Evolutionary conservation across 768 basidiomycete species (phyloP), one percentile per base, ranked within the genome.

Genomic region (Podaxis pistillaris): DNA sequence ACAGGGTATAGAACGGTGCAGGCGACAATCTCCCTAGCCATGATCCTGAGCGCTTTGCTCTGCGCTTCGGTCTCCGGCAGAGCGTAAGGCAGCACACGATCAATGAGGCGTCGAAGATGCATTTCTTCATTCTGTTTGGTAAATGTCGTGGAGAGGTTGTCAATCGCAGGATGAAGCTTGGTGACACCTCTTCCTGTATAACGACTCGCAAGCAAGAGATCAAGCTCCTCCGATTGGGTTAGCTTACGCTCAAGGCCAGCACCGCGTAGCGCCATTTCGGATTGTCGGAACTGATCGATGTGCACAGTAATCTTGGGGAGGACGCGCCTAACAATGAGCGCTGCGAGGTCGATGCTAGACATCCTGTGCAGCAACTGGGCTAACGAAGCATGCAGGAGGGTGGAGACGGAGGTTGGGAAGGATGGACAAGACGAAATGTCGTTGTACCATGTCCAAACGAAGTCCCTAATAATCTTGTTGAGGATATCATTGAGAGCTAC

Each of bases 261-360:
- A 46, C 93, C 93, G 19, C 93, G 88, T 36, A 94, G 78, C 1
- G 90, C 88, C 51, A 92, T 79, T 73, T 98, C 96, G 28, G 96
- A 94, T 68, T 93, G 87, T 26, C 92, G 89, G 71, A 93, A 98
- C 65, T 89, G 91, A 63, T 96, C 93, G 38, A 98, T 82, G 71
- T 98, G 96, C 1, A 86, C 79, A 0, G 93, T 97, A 53, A 98
- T 78, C 69, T 88, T 90, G n/a, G 96, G 96, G 19, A 98, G 72
- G 30, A 98, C 87, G 4, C 87, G 88, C 62, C 88, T 89, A 22
- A 96, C 94, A 12, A 94, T 67, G 8, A 97, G 79, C 3, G 86
- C 83, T 0, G 94, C 79, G 19, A 92, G 65, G 69, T 98, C 96
- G 37, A 94, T 77, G 7, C 71, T 75, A 1, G 81, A 73, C 1